Conservation (phyloP, 139 green algal genomes). For the Tetraselmis striata region DNA sequence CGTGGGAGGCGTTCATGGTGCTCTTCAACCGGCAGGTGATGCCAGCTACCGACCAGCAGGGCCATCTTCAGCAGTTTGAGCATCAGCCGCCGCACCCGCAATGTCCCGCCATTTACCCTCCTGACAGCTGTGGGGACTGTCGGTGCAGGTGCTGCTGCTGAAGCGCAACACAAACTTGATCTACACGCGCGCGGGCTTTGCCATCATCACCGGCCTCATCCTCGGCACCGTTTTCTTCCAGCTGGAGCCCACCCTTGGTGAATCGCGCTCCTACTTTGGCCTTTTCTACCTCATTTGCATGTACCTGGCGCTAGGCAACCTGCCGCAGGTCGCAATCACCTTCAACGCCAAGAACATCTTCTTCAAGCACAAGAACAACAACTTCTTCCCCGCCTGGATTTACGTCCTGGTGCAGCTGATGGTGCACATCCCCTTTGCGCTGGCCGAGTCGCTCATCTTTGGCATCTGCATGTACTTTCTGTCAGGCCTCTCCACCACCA, state of each 20-base stretch:
- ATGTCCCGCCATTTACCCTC: too few species aligned
- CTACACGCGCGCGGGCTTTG: background rate
- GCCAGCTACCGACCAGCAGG: too few species aligned
- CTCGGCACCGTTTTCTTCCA: background rate
- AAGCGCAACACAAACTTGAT: background rate
- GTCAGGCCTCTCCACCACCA: background rate
- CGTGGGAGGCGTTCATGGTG: background rate
- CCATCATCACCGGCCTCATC: background rate
- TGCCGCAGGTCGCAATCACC: background rate
- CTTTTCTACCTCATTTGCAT: background rate
- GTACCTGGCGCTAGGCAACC: background rate
- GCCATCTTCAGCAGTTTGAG: too few species aligned
- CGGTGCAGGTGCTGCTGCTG: background rate
- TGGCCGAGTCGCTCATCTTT: constrained; percentile 20
- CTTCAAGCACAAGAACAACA: constrained; percentile 71
- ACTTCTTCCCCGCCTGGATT: constrained; percentile 55
- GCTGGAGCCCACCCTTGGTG: background rate
- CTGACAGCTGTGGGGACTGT: background rate
- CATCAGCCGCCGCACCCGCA: too few species aligned
- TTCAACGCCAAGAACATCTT: constrained; percentile 37
- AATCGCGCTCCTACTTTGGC: background rate
- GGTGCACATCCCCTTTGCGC: constrained; percentile 20
- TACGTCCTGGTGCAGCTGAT: constrained; percentile 26
- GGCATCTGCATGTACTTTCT: background rate
- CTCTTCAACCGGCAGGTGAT: background rate